Evolutionary conservation across 2,329 filamentous ascomycete genomes (phyloP).

Genomic region (Seiridium cupressi): DNA sequence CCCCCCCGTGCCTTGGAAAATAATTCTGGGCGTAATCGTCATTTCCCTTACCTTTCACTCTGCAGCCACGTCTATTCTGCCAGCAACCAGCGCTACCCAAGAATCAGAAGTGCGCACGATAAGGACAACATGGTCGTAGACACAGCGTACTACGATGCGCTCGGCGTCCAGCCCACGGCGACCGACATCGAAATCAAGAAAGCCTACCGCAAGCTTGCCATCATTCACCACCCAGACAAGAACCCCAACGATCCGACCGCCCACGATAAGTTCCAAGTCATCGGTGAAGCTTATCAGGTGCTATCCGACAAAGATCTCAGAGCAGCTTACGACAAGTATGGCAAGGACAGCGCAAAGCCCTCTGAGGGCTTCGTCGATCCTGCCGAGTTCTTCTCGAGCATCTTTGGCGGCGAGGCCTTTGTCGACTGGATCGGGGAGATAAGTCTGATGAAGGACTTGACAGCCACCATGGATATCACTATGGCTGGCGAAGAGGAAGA

Average conservation of each 20-base stretch:
- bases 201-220: conserved; percentile 91
- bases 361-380: conserved; percentile 93
- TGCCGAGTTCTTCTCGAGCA: conserved; percentile 96
- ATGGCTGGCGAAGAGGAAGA: conserved; percentile 77
- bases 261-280: conserved; percentile 89
- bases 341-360: conserved; percentile 91
- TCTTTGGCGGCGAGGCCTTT: conserved; percentile 96
- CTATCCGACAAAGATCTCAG: conserved; percentile 85
- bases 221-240: conserved; percentile 94
- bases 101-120: not conserved
- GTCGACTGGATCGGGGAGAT: conserved; percentile 97
- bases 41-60: not conserved
- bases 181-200: conserved; percentile 95
- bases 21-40: conserved; percentile 3
- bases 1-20: not conserved
- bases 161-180: conserved; percentile 81
- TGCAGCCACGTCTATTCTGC: not conserved
- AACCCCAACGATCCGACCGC: conserved; percentile 95
- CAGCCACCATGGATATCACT: conserved; percentile 96
- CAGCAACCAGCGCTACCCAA: not conserved
- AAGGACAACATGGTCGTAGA: conserved; percentile 73
- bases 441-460: conserved; percentile 96
- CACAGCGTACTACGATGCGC: conserved; percentile 82
- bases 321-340: conserved; percentile 93
- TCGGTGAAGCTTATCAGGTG: conserved; percentile 74